Evolutionary conservation across 2,329 filamentous ascomycete species (phyloP).

Genomic region (Aspergillus nomiae): DNA sequence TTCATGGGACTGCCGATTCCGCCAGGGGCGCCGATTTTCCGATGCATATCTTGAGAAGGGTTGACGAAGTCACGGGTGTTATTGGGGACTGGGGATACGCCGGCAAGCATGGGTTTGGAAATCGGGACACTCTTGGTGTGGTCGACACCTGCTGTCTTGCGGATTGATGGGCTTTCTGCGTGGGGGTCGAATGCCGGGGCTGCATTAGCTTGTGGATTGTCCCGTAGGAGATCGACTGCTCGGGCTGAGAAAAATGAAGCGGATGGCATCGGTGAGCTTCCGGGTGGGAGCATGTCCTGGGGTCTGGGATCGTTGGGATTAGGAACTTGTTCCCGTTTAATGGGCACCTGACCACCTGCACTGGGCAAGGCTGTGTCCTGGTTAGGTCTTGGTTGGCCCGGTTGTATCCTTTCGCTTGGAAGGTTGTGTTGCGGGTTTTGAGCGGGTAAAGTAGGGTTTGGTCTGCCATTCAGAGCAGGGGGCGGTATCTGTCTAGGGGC

Average conservation of each 20-base stretch:
- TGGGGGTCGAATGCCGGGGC: conserved; percentile 69
- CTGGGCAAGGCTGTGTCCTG: conserved; percentile 14
- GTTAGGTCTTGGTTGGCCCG: conserved; percentile 19
- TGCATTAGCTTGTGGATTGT: conserved; percentile 49
- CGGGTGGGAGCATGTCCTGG: conserved; percentile 32
- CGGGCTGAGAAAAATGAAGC: conserved; percentile 72
- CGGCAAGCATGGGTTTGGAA: conserved; percentile 47
- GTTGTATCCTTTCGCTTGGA: conserved; percentile 20
- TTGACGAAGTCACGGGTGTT: conserved; percentile 38
- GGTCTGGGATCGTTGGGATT: conserved; percentile 15
- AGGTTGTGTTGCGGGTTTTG: conserved; percentile 21
- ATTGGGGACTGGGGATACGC: conserved; percentile 34
- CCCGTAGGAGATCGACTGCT: conserved; percentile 60
- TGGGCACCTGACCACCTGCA: conserved; percentile 19
- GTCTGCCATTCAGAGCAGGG: conserved; percentile 20
- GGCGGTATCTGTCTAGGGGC: conserved; percentile 25
- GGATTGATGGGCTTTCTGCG: conserved; percentile 78
- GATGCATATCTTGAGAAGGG: conserved; percentile 36
- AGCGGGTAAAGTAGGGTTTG: conserved; percentile 20
- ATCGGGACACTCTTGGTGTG: conserved; percentile 76
- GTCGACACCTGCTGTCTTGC: conserved; percentile 85
- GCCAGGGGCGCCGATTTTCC: conserved; percentile 37
- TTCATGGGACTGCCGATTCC: conserved; percentile 35
- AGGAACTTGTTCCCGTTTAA: conserved; percentile 29
- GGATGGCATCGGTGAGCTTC: conserved; percentile 41